Percentiles rank a stretch among this genome's conserved stretches.
These are phyloP conservation scores for Globisporangium nagaii DNA, from an alignment of 352 stramenopile species.

Conservation along the genomic window DNA sequence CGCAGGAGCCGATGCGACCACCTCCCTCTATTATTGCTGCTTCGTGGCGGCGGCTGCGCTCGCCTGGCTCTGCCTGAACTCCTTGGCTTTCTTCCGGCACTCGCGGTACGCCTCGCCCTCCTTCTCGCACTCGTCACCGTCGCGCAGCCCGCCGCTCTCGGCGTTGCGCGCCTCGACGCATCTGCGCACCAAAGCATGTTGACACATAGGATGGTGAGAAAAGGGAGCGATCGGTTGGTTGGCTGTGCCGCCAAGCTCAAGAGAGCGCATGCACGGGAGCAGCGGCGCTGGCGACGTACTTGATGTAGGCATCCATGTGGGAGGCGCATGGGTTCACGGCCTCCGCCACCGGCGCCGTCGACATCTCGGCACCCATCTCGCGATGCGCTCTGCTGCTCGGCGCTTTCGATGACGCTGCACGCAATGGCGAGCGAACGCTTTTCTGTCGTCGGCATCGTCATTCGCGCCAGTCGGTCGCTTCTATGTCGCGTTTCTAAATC, in stretches of 20 bases:
- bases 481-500: conserved; percentile 9
- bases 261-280: background rate
- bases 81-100: conserved; percentile 42
- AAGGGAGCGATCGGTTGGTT: no score
- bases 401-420: background rate
- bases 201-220: conserved; percentile 6
- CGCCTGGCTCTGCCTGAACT: conserved; percentile 20
- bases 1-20: no score
- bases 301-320: conserved; percentile 71
- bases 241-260: no score
- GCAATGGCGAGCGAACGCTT: background rate
- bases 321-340: conserved; percentile 40
- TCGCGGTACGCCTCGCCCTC: conserved; percentile 61
- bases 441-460: conserved; percentile 3
- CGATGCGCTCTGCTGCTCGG: background rate
- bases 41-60: conserved; percentile 11
- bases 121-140: conserved; percentile 65
- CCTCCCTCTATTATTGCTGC: background rate
- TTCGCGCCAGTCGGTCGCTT: background rate
- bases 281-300: no score
- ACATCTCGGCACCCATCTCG: conserved; percentile 57
- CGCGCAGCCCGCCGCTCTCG: conserved; percentile 54
- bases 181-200: conserved; percentile 15
- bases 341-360: conserved; percentile 26
- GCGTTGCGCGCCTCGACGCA: conserved; percentile 56